Conservation (phyloP, 495 filamentous ascomycete genomes). For the Cetradonia linearis region DNA sequence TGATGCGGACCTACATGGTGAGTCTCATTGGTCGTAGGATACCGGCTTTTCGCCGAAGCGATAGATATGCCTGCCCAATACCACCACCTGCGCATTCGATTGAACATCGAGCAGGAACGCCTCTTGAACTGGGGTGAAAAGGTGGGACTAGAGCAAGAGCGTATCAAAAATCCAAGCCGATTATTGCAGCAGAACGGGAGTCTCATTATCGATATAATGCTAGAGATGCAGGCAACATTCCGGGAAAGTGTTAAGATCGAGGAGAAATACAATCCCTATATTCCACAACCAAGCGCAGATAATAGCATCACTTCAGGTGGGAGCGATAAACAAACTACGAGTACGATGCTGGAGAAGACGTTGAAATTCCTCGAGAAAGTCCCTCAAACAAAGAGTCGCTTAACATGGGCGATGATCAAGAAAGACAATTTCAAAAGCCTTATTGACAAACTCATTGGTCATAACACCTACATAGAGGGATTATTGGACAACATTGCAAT, state of each 20-base stretch:
- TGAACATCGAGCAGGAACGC: slow-evolving; percentile 19
- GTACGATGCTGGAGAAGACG: background rate
- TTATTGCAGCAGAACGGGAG: slow-evolving; percentile 13
- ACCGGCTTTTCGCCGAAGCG: slow-evolving; percentile 18
- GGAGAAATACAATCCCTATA: background rate
- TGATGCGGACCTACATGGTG: background rate
- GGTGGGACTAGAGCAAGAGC: slow-evolving; percentile 15
- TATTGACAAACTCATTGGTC: slow-evolving; percentile 15
- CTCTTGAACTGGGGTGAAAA: slow-evolving; percentile 21
- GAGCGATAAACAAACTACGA: background rate
- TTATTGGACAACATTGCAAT: slow-evolving; percentile 10
- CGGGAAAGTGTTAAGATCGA: slow-evolving; percentile 11
- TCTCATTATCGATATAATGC: slow-evolving; percentile 18
- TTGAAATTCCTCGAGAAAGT: slow-evolving; percentile 5
- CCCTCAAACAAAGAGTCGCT: background rate
- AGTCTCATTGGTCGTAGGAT: slow-evolving; percentile 16
- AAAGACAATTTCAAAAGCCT: slow-evolving; percentile 15
- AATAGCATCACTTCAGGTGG: background rate
- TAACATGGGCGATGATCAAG: slow-evolving; percentile 18
- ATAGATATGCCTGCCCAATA: slow-evolving; percentile 16
- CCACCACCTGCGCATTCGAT: slow-evolving; percentile 19
- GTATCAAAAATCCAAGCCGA: slow-evolving; percentile 1
- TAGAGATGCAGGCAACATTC: slow-evolving; percentile 18
- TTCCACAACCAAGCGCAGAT: background rate
- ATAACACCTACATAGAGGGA: slow-evolving; percentile 16